Base-by-base conservation (phyloP, 176 grass and related monocot species). In the Hsuehochloa calcarea region DNA sequence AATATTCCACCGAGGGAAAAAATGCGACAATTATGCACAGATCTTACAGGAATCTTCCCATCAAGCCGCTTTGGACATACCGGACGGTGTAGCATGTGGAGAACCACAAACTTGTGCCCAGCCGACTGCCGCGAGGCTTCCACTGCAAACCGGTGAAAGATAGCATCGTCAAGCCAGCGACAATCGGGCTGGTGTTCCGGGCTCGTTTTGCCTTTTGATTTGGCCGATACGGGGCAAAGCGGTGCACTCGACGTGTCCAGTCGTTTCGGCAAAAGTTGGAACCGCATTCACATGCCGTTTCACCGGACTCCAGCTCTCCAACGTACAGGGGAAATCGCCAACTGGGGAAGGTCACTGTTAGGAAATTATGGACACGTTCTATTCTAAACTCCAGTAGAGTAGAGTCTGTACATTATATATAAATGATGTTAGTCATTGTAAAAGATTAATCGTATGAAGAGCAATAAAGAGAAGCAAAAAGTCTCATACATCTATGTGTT, bases 1-100 rank as follows among this genome's bases (percentile, higher is more conserved):
- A 88, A 88, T 88, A 88, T 83, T 68, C 80, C 52, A 46, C 31
- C 12, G 64, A 16, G 4, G 14, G 14, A n/a, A 17, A n/a, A 22
- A 4, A 27, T 17, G 35, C 58, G 56, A 82, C 37, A 79, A 20
- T 13, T 8, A 46, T 73, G 59, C 59, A 10, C 68, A 11, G 58
- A 56, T 72, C 45, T 52, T 34, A n/a, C 65, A 64, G 14, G 37
- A 52, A 79, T 79, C 66, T 72, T 65, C 25, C 67, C 39, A 23
- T 44, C 55, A 10, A 60, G 56, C 4, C 0, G 17, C 51, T 54
- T 54, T 3, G 51, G 51, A 20, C 51, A 54, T 7, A 54, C 16
- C 16, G 15, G 15, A 19, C 50, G 19, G 50, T 3, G 15, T 51
- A 51, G 49, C 49, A 5, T 20, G 51, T 20, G 56, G 55, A 58